Percentiles rank a stretch among this genome's conserved stretches.
phyloP scores from a whole-genome alignment of 176 grass and related monocot species.

The Areca catechu region DNA sequence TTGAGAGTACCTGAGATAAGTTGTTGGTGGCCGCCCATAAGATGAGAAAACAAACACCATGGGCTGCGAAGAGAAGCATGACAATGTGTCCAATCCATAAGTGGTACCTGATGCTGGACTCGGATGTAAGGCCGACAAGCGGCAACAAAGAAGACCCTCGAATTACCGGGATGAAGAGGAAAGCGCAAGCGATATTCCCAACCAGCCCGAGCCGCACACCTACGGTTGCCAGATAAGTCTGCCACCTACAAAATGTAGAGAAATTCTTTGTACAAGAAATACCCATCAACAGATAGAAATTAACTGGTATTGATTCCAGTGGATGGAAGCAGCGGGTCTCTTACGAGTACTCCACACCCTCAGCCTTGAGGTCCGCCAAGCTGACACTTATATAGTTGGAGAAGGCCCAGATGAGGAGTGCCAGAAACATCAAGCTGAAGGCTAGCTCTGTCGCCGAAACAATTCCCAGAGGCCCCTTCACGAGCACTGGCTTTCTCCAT shows the following conservation, averaged over 20 bases:
- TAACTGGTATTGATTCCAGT: no score
- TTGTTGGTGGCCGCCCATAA: no score
- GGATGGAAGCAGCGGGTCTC: no score
- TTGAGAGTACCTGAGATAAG: no score
- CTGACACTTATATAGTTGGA: slow-evolving; percentile 14
- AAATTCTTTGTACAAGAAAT: no score
- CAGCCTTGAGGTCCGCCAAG: slow-evolving; percentile 18
- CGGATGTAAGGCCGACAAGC: slow-evolving; percentile 48
- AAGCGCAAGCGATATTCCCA: slow-evolving; percentile 36
- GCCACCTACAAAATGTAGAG: slow-evolving; percentile 25
- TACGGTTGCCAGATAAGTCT: slow-evolving; percentile 25
- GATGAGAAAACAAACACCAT: slow-evolving; percentile 24
- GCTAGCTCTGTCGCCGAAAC: slow-evolving; percentile 37
- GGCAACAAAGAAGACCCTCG: slow-evolving; percentile 39
- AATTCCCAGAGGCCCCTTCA: slow-evolving; percentile 43
- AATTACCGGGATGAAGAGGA: slow-evolving; percentile 43
- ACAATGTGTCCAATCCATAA: slow-evolving; percentile 45
- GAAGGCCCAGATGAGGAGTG: slow-evolving; percentile 43
- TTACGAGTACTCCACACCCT: background rate
- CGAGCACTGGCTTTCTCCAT: slow-evolving; percentile 43
- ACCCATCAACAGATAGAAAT: no score
- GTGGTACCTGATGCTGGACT: slow-evolving; percentile 56
- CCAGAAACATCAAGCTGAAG: slow-evolving; percentile 39
- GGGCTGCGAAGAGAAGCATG: slow-evolving; percentile 34
- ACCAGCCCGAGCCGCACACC: slow-evolving; percentile 22